Conservation (phyloP, 1,139 yeast species). For the Magnusiomyces suaveolens region DNA sequence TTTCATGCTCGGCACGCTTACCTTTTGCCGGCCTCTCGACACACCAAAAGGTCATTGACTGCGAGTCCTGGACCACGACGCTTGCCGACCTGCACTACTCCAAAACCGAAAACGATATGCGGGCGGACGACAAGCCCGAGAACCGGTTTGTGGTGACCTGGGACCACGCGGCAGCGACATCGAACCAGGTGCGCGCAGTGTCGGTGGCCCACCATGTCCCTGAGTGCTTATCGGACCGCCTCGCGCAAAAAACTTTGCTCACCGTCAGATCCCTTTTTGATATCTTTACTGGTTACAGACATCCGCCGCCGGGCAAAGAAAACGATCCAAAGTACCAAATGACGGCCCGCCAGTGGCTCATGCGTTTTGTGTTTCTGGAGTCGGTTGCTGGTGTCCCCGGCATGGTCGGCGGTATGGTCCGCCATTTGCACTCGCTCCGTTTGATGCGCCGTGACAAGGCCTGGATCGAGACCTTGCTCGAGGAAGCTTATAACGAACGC, state of each 20-base stretch:
- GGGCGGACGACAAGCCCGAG: background rate
- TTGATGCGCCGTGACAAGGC: slow-evolving; percentile 57
- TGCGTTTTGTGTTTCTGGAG: slow-evolving; percentile 56
- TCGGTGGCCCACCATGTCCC: slow-evolving; percentile 54
- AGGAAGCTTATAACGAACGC: slow-evolving; percentile 71
- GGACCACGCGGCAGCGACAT: background rate
- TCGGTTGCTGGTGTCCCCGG: slow-evolving; percentile 74
- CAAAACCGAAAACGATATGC: background rate
- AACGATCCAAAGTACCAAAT: slow-evolving; percentile 43
- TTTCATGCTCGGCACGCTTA: background rate
- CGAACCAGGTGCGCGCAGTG: background rate
- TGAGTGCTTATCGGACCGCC: slow-evolving; percentile 39
- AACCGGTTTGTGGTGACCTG: background rate
- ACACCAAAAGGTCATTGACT: slow-evolving; percentile 9
- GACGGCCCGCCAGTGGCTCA: slow-evolving; percentile 59
- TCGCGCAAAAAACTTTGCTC: slow-evolving; percentile 44
- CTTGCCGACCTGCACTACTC: slow-evolving; percentile 8
- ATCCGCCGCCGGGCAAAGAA: slow-evolving; percentile 33
- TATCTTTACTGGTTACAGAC: slow-evolving; percentile 56
- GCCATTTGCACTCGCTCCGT: slow-evolving; percentile 55
- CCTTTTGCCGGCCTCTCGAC: background rate
- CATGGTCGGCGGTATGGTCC: slow-evolving; percentile 58
- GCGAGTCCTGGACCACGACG: slow-evolving; percentile 10
- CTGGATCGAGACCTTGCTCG: slow-evolving; percentile 63
- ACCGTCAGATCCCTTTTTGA: slow-evolving; percentile 46